Conservation (phyloP, 2,329 filamentous ascomycete species). For the Fusarium sp. region DNA sequence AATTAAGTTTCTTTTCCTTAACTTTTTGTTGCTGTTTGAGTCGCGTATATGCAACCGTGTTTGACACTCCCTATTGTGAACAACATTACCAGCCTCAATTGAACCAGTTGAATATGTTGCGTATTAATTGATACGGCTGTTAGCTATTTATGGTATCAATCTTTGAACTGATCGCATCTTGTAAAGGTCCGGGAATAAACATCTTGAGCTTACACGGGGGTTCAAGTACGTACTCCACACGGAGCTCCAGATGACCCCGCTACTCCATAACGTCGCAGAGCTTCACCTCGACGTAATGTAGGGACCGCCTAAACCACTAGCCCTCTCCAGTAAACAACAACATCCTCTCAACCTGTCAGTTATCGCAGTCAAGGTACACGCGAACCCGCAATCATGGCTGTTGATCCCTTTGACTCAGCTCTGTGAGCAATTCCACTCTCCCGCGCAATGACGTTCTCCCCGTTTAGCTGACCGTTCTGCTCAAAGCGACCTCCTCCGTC, state of each 20-base stretch:
- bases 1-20: slow-evolving; percentile 26
- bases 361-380: neutral
- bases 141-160: neutral
- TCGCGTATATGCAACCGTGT: neutral
- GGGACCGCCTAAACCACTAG: slow-evolving; percentile 7
- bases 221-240: slow-evolving; percentile 28
- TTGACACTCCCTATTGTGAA: neutral
- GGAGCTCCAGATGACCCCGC: slow-evolving; percentile 41
- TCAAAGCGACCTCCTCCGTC: slow-evolving; percentile 94
- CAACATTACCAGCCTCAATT: neutral
- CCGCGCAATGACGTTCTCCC: slow-evolving; percentile 3
- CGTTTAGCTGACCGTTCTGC: slow-evolving; percentile 21
- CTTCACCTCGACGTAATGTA: slow-evolving; percentile 22
- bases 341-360: neutral
- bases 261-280: slow-evolving; percentile 38
- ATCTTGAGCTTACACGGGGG: slow-evolving; percentile 15
- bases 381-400: slow-evolving; percentile 54
- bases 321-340: neutral
- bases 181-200: neutral
- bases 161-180: neutral
- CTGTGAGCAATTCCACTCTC: slow-evolving; percentile 65
- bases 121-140: neutral
- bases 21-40: neutral
- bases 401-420: slow-evolving; percentile 79
- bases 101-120: neutral